phyloP scores from a whole-genome alignment of 1,139 yeast species.

The Debaryomycetaceae sp. region DNA sequence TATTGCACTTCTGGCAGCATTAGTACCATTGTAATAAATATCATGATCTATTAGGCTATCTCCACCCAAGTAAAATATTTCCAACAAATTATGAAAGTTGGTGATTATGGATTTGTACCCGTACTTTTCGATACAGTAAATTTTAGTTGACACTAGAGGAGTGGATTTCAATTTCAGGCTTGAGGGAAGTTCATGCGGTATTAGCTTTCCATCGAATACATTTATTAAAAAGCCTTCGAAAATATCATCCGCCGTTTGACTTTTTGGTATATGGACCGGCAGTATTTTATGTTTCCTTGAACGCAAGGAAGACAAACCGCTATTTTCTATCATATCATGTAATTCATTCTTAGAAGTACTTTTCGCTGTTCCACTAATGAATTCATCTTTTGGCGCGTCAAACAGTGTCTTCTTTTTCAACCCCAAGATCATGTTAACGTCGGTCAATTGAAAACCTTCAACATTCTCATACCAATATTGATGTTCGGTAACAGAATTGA shows the following conservation, averaged over 20 bases:
- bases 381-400: constrained; percentile 14
- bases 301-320: constrained; percentile 23
- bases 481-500: constrained; percentile 69
- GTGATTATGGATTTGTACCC: constrained; percentile 78
- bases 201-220: constrained; percentile 57
- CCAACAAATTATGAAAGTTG: constrained; percentile 68
- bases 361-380: constrained; percentile 5
- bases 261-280: background rate
- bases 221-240: constrained; percentile 84
- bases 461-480: constrained; percentile 64
- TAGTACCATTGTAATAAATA: constrained; percentile 34
- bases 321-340: constrained; percentile 15
- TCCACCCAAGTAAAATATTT: constrained; percentile 70
- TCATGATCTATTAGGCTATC: constrained; percentile 43
- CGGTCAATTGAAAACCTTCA: constrained; percentile 77
- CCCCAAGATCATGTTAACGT: constrained; percentile 73
- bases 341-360: constrained; percentile 6
- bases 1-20: constrained; percentile 23
- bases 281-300: constrained; percentile 7
- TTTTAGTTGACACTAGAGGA: constrained; percentile 35
- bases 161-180: constrained; percentile 26
- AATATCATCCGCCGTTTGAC: constrained; percentile 12
- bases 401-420: constrained; percentile 38
- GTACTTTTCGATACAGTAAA: constrained; percentile 51
- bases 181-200: constrained; percentile 57